Conservation (phyloP, 768 basidiomycete species). For the Gloeopeniophorella convolvens region DNA sequence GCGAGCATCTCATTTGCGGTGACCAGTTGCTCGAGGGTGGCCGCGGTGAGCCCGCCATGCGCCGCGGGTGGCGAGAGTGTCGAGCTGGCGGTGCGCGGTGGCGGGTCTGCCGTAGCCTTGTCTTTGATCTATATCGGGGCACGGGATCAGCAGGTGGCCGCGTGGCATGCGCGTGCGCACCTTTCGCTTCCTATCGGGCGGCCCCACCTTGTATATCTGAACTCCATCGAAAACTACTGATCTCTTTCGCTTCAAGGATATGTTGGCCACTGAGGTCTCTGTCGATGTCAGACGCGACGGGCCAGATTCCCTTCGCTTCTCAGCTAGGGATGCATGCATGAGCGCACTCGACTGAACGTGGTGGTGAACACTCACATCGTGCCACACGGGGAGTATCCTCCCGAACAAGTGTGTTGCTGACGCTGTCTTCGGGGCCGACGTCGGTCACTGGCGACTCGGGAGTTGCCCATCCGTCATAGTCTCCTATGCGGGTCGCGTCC, state of each 20-base stretch:
- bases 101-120: neutral
- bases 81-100: neutral
- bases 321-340: constrained; percentile 1
- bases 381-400: constrained; percentile 1
- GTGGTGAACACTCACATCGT: constrained; percentile 1
- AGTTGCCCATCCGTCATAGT: neutral
- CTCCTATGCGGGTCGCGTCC: no score
- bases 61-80: neutral
- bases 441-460: constrained; percentile 9
- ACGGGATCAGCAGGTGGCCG: neutral
- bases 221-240: constrained; percentile 5
- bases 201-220: no score
- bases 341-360: neutral
- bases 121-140: neutral
- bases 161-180: neutral
- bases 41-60: neutral
- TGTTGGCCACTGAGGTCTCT: neutral
- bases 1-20: neutral
- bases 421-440: constrained; percentile 6
- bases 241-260: constrained; percentile 10
- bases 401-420: constrained; percentile 8
- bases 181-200: constrained; percentile 12
- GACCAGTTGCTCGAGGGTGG: neutral
- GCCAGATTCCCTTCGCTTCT: neutral
- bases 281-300: neutral